phyloP scores from a whole-genome alignment of 768 basidiomycete species.

The Lentinula lateritia region DNA sequence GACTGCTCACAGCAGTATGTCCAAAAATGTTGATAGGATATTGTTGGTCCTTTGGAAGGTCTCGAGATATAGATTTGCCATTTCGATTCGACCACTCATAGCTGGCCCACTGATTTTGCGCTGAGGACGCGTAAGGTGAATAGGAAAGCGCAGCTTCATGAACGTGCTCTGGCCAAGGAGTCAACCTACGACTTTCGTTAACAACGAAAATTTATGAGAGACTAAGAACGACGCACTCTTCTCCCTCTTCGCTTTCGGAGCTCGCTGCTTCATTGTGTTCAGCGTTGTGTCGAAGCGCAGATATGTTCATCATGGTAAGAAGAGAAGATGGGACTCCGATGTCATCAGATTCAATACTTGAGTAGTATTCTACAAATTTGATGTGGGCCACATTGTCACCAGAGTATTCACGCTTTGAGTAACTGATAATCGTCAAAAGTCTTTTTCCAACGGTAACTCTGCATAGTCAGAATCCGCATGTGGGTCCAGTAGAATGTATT shows the following conservation, averaged over 20 bases:
- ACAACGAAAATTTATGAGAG: not conserved
- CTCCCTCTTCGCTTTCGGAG: conserved; percentile 5
- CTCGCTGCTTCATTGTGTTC: not conserved
- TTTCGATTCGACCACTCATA: conserved; percentile 4
- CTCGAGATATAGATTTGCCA: not conserved
- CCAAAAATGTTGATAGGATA: conserved; percentile 4
- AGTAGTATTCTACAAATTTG: too few relatives aligned
- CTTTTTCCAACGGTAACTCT: too few relatives aligned
- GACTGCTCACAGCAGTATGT: not conserved
- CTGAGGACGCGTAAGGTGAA: not conserved
- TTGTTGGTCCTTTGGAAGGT: not conserved
- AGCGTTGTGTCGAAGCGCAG: conserved; percentile 5
- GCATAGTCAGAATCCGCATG: too few relatives aligned
- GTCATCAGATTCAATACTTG: not conserved
- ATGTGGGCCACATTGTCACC: not conserved
- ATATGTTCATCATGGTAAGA: conserved; percentile 6
- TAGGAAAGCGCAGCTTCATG: not conserved
- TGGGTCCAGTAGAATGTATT: too few relatives aligned
- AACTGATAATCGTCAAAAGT: too few relatives aligned
- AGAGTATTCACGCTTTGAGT: too few relatives aligned
- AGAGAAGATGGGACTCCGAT: not conserved
- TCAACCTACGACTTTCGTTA: not conserved
- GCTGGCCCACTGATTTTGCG: not conserved
- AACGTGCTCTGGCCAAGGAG: conserved; percentile 4
- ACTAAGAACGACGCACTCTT: not conserved